These are phyloP conservation scores for Thalassiosira ordinaria DNA, from an alignment of 352 stramenopile species.

Conservation along the genomic window DNA sequence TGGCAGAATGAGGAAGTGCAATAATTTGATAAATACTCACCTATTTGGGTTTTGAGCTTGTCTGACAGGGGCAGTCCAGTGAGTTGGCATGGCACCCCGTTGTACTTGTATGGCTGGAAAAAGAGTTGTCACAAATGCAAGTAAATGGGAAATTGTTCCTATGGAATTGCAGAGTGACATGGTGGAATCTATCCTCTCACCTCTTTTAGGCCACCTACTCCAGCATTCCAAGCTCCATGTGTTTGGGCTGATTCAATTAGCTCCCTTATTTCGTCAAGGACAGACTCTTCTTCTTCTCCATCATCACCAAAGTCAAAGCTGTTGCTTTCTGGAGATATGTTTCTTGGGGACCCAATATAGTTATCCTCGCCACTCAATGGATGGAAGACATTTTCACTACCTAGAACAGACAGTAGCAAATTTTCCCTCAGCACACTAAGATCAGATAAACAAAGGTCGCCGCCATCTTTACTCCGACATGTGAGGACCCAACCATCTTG, in stretches of 20 bases:
- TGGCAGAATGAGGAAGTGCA: neutral
- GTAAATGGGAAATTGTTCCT: neutral
- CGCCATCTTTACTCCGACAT: slow-evolving; percentile 73
- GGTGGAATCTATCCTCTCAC: slow-evolving; percentile 3
- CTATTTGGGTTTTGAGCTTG: slow-evolving; percentile 74
- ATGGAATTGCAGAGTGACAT: neutral
- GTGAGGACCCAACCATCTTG: slow-evolving; percentile 83
- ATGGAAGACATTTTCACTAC: slow-evolving; percentile 75
- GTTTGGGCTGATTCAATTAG: slow-evolving; percentile 75
- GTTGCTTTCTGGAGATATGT: slow-evolving; percentile 15
- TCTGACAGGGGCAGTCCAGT: slow-evolving; percentile 72
- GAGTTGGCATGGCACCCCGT: slow-evolving; percentile 56
- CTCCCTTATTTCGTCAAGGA: slow-evolving; percentile 77
- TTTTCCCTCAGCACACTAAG: slow-evolving; percentile 78
- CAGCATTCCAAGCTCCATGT: slow-evolving; percentile 72
- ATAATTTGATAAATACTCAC: slow-evolving; percentile 12
- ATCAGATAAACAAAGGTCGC: slow-evolving; percentile 81
- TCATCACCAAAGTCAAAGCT: slow-evolving; percentile 22
- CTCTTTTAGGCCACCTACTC: slow-evolving; percentile 63
- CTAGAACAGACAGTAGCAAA: slow-evolving; percentile 72
- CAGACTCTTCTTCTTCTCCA: slow-evolving; percentile 57
- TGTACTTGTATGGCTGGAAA: slow-evolving; percentile 31
- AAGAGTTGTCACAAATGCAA: neutral
- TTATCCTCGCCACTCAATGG: slow-evolving; percentile 51
- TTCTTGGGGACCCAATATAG: slow-evolving; percentile 27